These are phyloP conservation scores for Croton setiger DNA, from an alignment of 441 rosid genomes.

Conservation along the genomic window DNA sequence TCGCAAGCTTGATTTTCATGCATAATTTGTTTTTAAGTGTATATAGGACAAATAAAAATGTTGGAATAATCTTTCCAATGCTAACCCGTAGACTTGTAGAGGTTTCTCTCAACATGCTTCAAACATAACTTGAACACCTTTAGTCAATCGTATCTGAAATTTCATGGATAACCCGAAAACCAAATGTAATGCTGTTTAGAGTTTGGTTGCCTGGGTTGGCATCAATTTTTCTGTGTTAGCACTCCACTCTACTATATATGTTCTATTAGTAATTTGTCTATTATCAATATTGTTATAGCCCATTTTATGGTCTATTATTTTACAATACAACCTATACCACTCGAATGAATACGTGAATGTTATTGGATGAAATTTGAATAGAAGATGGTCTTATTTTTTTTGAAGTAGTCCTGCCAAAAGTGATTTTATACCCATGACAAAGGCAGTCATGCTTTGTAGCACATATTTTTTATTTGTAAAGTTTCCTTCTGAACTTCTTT, in stretches of 20 bases:
- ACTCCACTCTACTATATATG: neutral
- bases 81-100: neutral
- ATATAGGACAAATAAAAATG: neutral
- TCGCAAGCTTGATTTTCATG: neutral
- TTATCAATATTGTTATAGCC: neutral
- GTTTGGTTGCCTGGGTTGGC: neutral
- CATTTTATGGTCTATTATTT: neutral
- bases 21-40: neutral
- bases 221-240: too few species aligned
- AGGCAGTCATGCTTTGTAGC: neutral
- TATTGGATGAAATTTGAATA: neutral
- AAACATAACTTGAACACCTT: neutral
- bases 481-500: constrained; percentile 22
- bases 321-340: neutral
- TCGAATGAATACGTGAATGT: neutral
- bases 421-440: neutral
- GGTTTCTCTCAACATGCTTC: neutral
- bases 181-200: neutral
- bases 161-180: neutral
- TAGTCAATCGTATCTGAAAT: neutral
- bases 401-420: neutral
- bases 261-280: neutral
- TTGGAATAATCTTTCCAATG: neutral
- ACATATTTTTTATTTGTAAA: neutral
- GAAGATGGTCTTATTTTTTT: constrained; percentile 2